Percentiles rank a stretch among this genome's conserved stretches.
phyloP scores from a whole-genome alignment of 2,329 filamentous ascomycete species.

The Colletotrichum siamense region DNA sequence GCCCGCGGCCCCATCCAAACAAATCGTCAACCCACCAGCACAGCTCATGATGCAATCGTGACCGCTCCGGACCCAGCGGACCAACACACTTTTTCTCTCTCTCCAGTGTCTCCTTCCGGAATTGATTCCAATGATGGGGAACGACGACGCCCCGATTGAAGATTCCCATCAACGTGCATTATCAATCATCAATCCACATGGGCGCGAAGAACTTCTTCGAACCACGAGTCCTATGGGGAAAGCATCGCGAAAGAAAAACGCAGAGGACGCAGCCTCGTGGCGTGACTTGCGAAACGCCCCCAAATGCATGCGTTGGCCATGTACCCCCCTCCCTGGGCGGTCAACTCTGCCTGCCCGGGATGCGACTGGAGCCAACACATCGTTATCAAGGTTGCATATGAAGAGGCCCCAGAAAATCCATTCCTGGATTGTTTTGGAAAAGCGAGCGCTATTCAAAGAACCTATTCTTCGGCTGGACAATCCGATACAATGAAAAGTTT shows the following conservation, averaged over 20 bases:
- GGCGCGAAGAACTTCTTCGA: not conserved
- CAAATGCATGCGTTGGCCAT: slow-evolving; percentile 10
- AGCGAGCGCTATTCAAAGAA: not conserved
- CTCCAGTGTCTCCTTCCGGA: not conserved
- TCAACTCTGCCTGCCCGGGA: not conserved
- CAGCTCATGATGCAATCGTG: not conserved
- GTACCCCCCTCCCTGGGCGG: slow-evolving; percentile 7
- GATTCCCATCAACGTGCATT: not conserved
- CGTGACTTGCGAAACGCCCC: not conserved
- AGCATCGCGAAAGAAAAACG: not conserved
- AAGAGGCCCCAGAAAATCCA: not conserved
- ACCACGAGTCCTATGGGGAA: not conserved
- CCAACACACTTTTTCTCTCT: not conserved
- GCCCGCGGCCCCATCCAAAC: not conserved
- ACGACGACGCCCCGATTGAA: not conserved
- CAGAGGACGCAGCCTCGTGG: not conserved
- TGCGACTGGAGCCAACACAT: slow-evolving; percentile 19
- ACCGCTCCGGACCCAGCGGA: not conserved
- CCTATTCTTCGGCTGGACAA: not conserved
- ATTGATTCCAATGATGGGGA: not conserved
- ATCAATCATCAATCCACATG: not conserved
- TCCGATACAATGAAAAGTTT: not conserved
- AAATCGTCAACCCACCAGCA: not conserved
- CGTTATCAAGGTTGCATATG: not conserved
- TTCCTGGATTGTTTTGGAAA: not conserved